Base-by-base conservation (phyloP, 441 rosid genomes). In the Populus hybrid region DNA sequence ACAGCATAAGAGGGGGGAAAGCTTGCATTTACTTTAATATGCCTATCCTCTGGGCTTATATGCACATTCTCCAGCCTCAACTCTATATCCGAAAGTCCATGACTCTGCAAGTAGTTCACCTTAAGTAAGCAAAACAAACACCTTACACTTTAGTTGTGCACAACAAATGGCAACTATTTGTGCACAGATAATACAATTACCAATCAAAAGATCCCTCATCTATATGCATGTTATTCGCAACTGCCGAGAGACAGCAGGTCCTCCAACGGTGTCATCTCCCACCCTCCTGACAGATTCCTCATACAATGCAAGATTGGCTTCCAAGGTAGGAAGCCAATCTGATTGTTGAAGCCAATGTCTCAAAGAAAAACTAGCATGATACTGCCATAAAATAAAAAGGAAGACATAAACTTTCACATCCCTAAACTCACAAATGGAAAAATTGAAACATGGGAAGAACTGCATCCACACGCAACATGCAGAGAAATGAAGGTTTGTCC, bases 41-140 rank as follows among this genome's bases (percentile, higher is more conserved):
- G 99, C 84, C 97, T 86, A 80, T 96, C 99, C 77, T 91, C 93
- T 2, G 97, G 99, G 88, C 98, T 91, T 76, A 96, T 87, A 67
- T 96, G 99, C 73, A 50, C 59, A 50, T 50, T 50, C 20, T 50
- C 59, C 59, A 50, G 59, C 59, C 59, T 50, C 59, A 96, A 78
- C 88, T 92, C 99, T 5, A 97, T 94, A 88, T 26, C 98, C 69
- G 98, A 97, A 81, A 96, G 95, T 76, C 99, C 98, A 80, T 96
- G 95, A 82, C 97, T 90, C 76, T 96, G 99, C 89, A 94, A 90
- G 92, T 94, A 96, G 81, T 96, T 96, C 76, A 96, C 98, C 97
- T 95, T 83, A 81, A 79, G 63, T 69, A 77, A 72, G 73, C 28
- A 72, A 35, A 28, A 42, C 30, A 78, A 63, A 23, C 63, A 42